Evolutionary conservation across 768 basidiomycete genomes (phyloP).

Genomic region (Tricholomella constricta): DNA sequence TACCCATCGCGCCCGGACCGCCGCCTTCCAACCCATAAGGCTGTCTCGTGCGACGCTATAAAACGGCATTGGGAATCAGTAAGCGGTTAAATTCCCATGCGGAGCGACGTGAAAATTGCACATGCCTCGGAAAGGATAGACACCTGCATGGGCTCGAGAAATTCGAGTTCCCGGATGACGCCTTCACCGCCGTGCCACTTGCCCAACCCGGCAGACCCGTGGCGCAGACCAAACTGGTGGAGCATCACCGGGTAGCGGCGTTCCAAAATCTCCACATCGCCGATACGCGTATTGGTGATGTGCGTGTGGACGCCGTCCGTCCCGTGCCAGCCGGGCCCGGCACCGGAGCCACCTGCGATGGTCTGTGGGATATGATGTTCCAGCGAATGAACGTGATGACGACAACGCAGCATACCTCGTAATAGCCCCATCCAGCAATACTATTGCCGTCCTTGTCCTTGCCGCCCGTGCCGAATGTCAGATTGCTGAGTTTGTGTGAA

Average conservation of each 20-base stretch:
- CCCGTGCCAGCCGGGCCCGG: conserved; percentile 88
- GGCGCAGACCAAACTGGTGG: conserved; percentile 77
- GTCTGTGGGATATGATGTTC: conserved; percentile 53
- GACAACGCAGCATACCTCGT: conserved; percentile 52
- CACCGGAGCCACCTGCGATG: conserved; percentile 92
- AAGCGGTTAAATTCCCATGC: not conserved
- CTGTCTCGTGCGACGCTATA: conserved; percentile 76
- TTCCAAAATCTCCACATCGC: conserved; percentile 92
- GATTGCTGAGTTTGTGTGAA: conserved; percentile 50
- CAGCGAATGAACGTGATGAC: conserved; percentile 8
- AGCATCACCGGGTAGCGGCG: conserved; percentile 91
- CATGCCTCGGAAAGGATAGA: conserved; percentile 85
- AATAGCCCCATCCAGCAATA: conserved; percentile 87
- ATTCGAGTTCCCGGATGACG: conserved; percentile 80
- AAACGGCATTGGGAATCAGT: not conserved
- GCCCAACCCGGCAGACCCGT: conserved; percentile 70
- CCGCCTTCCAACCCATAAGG: conserved; percentile 90
- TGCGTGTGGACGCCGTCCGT: conserved; percentile 94
- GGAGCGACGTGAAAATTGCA: not conserved
- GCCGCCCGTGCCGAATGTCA: conserved; percentile 90
- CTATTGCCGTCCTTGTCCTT: conserved; percentile 78
- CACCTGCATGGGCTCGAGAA: conserved; percentile 80
- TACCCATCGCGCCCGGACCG: conserved; percentile 65
- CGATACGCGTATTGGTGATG: conserved; percentile 91
- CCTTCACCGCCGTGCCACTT: conserved; percentile 83